Evolutionary conservation across 2,329 filamentous ascomycete species (phyloP).

Genomic region (Cytospora mali): DNA sequence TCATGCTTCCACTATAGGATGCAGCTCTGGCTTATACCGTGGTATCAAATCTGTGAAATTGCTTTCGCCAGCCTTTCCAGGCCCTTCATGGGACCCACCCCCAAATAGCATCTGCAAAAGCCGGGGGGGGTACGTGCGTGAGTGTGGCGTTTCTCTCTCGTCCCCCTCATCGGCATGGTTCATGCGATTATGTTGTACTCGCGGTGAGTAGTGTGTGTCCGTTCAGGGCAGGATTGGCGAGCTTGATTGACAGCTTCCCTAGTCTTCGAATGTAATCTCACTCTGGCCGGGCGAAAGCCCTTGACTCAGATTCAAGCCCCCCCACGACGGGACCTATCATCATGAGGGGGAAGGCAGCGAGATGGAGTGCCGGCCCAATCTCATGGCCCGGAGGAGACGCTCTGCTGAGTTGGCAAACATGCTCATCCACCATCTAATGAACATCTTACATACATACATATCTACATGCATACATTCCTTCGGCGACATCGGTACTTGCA

Average conservation of each 20-base stretch:
- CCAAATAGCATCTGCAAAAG: background rate
- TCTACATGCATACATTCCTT: background rate
- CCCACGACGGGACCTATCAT: constrained; percentile 2
- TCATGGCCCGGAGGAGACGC: constrained; percentile 6
- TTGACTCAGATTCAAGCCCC: constrained; percentile 11
- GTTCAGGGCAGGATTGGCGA: constrained; percentile 1
- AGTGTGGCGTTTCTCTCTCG: constrained; percentile 13
- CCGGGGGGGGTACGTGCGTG: constrained; percentile 2
- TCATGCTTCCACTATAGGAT: constrained; percentile 10
- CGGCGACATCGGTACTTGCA: background rate
- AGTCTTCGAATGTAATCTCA: constrained; percentile 16
- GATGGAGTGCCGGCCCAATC: constrained; percentile 21
- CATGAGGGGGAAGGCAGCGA: constrained; percentile 8
- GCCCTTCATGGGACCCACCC: too few relatives aligned
- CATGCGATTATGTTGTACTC: constrained; percentile 17
- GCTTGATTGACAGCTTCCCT: constrained; percentile 15
- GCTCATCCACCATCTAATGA: background rate
- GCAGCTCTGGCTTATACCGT: background rate
- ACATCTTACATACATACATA: constrained; percentile 6
- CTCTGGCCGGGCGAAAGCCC: constrained; percentile 21
- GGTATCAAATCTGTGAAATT: background rate
- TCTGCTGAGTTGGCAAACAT: constrained; percentile 18
- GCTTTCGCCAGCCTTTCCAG: too few relatives aligned
- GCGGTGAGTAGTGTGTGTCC: background rate
- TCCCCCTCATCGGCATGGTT: constrained; percentile 2